A percentile compares a stretch with the other conserved stretches of the same genome.
Evolutionary conservation across 345 rosid species (phyloP).

Genomic region (Balakata baccata): DNA sequence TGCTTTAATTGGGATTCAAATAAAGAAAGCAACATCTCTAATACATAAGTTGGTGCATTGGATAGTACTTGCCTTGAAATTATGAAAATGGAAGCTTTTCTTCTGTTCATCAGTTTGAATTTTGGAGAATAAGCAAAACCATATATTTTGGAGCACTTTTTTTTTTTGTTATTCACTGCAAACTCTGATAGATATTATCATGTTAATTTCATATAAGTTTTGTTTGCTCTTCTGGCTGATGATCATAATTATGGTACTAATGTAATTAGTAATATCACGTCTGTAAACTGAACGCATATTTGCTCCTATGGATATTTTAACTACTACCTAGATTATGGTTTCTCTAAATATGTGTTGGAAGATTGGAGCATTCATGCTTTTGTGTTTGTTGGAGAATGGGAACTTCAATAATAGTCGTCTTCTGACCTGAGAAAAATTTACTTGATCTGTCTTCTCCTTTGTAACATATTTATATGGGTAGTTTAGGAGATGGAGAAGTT

Average conservation of each 20-base stretch:
- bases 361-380: background rate
- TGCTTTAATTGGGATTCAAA: background rate
- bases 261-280: too few relatives aligned
- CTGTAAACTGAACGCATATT: background rate
- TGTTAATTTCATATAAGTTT: background rate
- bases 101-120: background rate
- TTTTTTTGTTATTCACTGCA: background rate
- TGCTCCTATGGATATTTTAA: background rate
- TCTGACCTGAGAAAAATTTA: background rate
- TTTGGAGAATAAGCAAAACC: too few relatives aligned
- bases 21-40: too few relatives aligned
- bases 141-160: too few relatives aligned
- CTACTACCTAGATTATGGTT: background rate
- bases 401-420: background rate
- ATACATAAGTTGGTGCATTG: too few relatives aligned
- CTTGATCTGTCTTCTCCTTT: background rate
- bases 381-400: background rate
- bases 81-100: background rate
- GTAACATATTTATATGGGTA: background rate
- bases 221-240: background rate
- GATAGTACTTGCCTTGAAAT: too few relatives aligned
- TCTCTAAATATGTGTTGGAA: background rate
- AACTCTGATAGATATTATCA: background rate
- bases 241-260: background rate
- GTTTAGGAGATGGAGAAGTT: conserved; percentile 1